Evolutionary conservation across 202 grass and related monocot species (phyloP).

Genomic region (Setaria italica): DNA sequence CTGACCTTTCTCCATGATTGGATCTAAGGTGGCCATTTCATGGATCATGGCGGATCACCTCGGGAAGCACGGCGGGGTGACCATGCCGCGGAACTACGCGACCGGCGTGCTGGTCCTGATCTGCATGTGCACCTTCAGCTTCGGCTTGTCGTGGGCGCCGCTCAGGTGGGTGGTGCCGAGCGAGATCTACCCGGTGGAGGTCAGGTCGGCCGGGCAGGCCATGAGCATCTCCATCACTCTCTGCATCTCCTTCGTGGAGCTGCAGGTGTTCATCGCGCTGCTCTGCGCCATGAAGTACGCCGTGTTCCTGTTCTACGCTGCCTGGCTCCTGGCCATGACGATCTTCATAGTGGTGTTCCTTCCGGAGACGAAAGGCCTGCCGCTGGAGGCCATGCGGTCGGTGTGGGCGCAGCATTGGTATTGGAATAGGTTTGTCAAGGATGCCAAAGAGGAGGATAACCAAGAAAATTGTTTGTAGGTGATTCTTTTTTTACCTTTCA

Average conservation of each 20-base stretch:
- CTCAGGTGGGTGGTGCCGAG: slow-evolving; percentile 76
- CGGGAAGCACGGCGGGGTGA: slow-evolving; percentile 30
- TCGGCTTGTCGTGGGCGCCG: slow-evolving; percentile 74
- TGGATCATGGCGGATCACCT: slow-evolving; percentile 46
- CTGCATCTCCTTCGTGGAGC: slow-evolving; percentile 62
- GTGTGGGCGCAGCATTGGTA: slow-evolving; percentile 1
- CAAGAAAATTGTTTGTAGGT: neutral
- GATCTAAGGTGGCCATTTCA: slow-evolving; percentile 37
- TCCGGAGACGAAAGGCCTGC: slow-evolving; percentile 9
- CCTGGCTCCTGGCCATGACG: slow-evolving; percentile 8
- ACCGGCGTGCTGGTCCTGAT: slow-evolving; percentile 58
- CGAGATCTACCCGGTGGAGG: slow-evolving; percentile 86
- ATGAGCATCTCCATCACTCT: slow-evolving; percentile 68
- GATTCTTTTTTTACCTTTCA: neutral
- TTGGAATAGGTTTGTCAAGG: neutral
- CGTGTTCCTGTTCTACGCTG: slow-evolving; percentile 1
- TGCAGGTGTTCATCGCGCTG: slow-evolving; percentile 69
- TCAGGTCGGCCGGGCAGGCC: slow-evolving; percentile 80
- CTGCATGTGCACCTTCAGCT: slow-evolving; percentile 53
- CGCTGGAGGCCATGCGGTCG: slow-evolving; percentile 11
- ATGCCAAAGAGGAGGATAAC: neutral
- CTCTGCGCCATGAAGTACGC: slow-evolving; percentile 32
- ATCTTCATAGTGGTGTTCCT: neutral
- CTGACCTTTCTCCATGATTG: neutral
- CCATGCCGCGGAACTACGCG: slow-evolving; percentile 52